Evolutionary conservation across 305 asterid species (phyloP), one percentile per base, ranked within the genome.

Genomic region (Plantago lanceolata): DNA sequence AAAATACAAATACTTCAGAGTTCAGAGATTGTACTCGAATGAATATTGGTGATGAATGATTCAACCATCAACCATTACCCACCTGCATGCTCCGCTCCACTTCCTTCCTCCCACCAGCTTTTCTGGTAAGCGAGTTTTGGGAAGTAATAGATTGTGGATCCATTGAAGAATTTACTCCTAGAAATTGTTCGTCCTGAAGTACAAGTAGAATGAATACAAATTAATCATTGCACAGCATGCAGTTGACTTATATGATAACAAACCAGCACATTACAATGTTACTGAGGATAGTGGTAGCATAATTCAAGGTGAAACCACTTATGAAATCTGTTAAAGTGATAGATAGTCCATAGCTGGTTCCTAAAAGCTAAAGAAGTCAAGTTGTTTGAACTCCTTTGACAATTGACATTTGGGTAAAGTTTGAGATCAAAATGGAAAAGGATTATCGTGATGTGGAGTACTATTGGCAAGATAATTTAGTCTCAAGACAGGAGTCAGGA

Each of bases 21-120:
- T 65, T 47, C 20, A 29, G 26, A 26, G 0, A 9, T 11, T 53
- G 66, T 45, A 52, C 44, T 18, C 40, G 14, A 58, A 66, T 53
- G 21, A 45, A 54, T 14, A 61, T 28, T 11, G 54, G 54, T 44
- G 59, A 54, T 28, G 37, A 65, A 71, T 19, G 49, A 19, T 48
- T 63, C 67, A 74, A 53, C 19, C 26, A 33, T 72, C 70, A 74
- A 53, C 19, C 26, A 33, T 72, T 68, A 75, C 81, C 68, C 76
- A 93, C 98, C 85, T 78, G 95, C 80, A 84, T 82, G 73, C 84
- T 88, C 77, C 82, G 89, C 69, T 80, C 92, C 53, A 81, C 77
- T 72, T 79, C 96, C 73, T 82, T 93, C 84, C 70, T 87, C 70
- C 98, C 98, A 68, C 98, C 98, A 5, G 97, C 95, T 77, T 87